Conservation (phyloP, 176 grass and related monocot genomes). For the Thinopyrum elongatum region DNA sequence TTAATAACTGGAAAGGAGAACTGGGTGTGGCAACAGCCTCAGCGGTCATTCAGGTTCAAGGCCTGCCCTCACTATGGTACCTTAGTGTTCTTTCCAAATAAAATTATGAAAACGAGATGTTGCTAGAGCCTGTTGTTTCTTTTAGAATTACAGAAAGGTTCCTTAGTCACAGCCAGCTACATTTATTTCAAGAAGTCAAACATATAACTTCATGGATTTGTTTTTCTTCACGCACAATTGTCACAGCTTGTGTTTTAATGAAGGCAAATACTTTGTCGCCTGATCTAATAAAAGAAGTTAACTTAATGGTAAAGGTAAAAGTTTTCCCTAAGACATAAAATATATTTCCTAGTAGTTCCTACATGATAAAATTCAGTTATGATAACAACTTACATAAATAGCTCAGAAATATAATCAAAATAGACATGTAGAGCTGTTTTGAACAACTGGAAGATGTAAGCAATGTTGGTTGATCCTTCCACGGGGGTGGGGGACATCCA, state of each 20-base stretch:
- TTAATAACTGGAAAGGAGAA: neutral
- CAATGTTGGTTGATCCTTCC: neutral
- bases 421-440: neutral
- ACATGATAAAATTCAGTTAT: neutral
- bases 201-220: neutral
- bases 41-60: neutral
- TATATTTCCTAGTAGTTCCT: neutral
- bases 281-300: neutral
- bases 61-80: neutral
- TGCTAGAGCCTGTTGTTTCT: neutral
- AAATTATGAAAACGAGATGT: neutral
- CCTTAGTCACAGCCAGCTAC: neutral
- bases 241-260: too few relatives aligned
- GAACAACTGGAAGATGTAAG: neutral
- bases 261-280: neutral
- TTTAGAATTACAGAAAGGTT: neutral
- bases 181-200: slow-evolving; percentile 10
- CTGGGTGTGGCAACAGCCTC: neutral
- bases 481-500: too few relatives aligned
- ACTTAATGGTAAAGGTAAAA: neutral
- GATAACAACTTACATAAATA: neutral
- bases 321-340: neutral
- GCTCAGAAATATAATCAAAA: neutral
- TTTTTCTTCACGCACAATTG: neutral
- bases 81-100: neutral